A percentile compares a stretch with the other conserved stretches of the same genome.
Evolutionary conservation across 2,329 filamentous ascomycete species (phyloP).

Genomic region (Diaporthe helianthi): DNA sequence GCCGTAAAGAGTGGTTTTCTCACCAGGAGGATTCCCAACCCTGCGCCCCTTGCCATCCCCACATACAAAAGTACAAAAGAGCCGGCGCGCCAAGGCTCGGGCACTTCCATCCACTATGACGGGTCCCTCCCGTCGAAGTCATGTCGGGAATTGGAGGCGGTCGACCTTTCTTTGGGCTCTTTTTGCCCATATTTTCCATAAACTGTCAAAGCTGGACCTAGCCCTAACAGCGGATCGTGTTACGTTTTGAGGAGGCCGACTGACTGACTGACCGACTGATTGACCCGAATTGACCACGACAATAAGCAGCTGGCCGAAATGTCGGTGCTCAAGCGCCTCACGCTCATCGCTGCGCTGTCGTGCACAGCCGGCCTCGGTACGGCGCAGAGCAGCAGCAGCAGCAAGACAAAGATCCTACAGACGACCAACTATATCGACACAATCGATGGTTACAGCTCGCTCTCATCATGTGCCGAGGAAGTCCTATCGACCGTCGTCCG

Average conservation of each 20-base stretch:
- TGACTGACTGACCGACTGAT: not conserved
- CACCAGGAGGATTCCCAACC: constrained; percentile 12
- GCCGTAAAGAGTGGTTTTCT: constrained; percentile 17
- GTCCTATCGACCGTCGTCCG: constrained; percentile 36
- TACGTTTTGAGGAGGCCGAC: not conserved
- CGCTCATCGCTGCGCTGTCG: constrained; percentile 7
- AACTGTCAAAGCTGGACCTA: not conserved
- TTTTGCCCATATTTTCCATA: constrained; percentile 4
- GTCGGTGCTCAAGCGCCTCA: not conserved
- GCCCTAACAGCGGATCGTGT: constrained; percentile 18
- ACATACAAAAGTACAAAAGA: constrained; percentile 17
- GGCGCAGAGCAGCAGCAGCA: constrained; percentile 14
- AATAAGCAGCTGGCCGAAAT: not conserved
- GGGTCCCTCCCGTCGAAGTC: not conserved
- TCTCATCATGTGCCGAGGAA: constrained; percentile 35
- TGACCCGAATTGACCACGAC: not conserved
- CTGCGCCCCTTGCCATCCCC: not conserved
- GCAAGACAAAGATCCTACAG: constrained; percentile 5
- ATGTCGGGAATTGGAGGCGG: not conserved
- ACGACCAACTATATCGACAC: constrained; percentile 32
- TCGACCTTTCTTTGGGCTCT: not conserved
- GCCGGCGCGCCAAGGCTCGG: constrained; percentile 4
- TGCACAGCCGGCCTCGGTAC: not conserved
- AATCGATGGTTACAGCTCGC: constrained; percentile 25
- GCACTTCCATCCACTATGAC: not conserved